Conservation (phyloP, 2,329 filamentous ascomycete genomes). For the Penicillium vulpinum region DNA sequence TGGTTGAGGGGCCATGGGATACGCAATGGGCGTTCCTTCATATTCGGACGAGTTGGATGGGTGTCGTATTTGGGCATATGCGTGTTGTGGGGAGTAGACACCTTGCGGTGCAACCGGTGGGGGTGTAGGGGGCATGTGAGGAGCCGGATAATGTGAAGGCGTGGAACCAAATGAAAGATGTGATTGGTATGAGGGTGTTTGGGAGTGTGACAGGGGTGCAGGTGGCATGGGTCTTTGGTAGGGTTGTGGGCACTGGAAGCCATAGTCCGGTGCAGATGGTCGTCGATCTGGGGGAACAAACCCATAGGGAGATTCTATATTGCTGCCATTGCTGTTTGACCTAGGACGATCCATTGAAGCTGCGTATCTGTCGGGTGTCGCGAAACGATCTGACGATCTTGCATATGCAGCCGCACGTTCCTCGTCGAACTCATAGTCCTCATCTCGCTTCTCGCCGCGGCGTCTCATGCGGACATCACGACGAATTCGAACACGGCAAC, state of each 20-base stretch:
- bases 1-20: constrained; percentile 24
- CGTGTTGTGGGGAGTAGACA: constrained; percentile 37
- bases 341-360: constrained; percentile 55
- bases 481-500: constrained; percentile 91
- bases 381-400: constrained; percentile 48
- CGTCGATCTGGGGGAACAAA: constrained; percentile 49
- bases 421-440: constrained; percentile 68
- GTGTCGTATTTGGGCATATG: constrained; percentile 36
- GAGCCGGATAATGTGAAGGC: constrained; percentile 45
- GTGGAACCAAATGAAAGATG: constrained; percentile 47
- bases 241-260: constrained; percentile 32
- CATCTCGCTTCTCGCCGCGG: constrained; percentile 68
- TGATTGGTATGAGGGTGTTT: constrained; percentile 39
- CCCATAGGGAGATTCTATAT: constrained; percentile 48
- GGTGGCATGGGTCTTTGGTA: constrained; percentile 41
- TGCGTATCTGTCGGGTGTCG: constrained; percentile 53
- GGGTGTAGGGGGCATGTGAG: constrained; percentile 45
- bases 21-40: constrained; percentile 26
- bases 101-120: constrained; percentile 38
- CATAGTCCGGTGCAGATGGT: constrained; percentile 52
- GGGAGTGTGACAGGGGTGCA: constrained; percentile 39
- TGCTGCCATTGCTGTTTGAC: constrained; percentile 60
- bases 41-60: constrained; percentile 36
- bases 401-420: constrained; percentile 48
- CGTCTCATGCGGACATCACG: constrained; percentile 91